These are phyloP conservation scores for Achaetomiella virescens DNA, from an alignment of 495 filamentous ascomycete genomes.

Conservation along the genomic window DNA sequence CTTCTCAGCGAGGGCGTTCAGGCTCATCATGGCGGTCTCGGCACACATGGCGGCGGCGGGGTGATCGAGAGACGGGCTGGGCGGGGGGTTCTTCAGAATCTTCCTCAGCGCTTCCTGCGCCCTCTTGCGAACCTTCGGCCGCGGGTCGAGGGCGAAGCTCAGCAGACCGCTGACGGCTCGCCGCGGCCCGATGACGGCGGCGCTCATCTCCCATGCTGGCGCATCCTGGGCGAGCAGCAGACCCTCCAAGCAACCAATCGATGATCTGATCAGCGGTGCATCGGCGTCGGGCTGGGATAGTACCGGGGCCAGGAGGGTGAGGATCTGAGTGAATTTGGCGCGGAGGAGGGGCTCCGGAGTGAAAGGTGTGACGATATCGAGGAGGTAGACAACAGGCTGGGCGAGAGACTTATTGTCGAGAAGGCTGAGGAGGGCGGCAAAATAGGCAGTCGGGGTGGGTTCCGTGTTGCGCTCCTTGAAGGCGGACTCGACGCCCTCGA, in stretches of 20 bases:
- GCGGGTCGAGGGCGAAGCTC: conserved; percentile 72
- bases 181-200: conserved; percentile 79
- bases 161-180: conserved; percentile 83
- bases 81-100: conserved; percentile 74
- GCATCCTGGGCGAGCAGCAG: conserved; percentile 84
- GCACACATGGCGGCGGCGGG: conserved; percentile 94
- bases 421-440: conserved; percentile 89
- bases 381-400: conserved; percentile 86
- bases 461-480: conserved; percentile 78
- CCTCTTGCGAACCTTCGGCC: conserved; percentile 91
- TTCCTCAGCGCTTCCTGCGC: conserved; percentile 84
- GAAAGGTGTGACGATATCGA: conserved; percentile 80
- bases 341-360: conserved; percentile 79
- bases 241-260: conserved; percentile 89
- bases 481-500: conserved; percentile 87
- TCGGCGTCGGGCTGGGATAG: conserved; percentile 75
- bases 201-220: conserved; percentile 76
- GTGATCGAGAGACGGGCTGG: conserved; percentile 86
- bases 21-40: conserved; percentile 70
- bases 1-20: conserved; percentile 60
- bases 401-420: conserved; percentile 82
- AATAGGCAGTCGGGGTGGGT: conserved; percentile 82
- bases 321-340: conserved; percentile 89
- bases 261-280: conserved; percentile 76
- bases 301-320: conserved; percentile 76